A percentile compares a stretch with the other conserved stretches of the same genome.
These are phyloP conservation scores for Aspergillus clavatus DNA, from an alignment of 2,329 filamentous ascomycete species.

Conservation along the genomic window DNA sequence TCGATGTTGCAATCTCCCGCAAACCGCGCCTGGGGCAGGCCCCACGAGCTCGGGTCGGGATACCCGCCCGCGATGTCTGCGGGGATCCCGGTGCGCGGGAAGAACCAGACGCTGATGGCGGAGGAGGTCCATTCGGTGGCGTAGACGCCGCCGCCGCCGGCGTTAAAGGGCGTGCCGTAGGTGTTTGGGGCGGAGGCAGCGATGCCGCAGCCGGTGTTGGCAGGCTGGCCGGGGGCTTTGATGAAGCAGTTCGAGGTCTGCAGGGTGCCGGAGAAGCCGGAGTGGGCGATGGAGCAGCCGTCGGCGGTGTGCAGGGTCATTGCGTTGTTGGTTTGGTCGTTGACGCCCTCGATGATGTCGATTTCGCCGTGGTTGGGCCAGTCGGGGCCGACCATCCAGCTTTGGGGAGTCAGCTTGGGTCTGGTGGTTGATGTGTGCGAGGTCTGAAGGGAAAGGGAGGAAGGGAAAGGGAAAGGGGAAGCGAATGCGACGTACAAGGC, in stretches of 20 bases:
- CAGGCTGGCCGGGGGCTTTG: constrained; percentile 38
- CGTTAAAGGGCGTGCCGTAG: constrained; percentile 69
- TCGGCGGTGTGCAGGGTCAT: constrained; percentile 64
- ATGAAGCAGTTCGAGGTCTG: constrained; percentile 57
- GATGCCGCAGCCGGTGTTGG: constrained; percentile 58
- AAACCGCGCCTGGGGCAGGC: constrained; percentile 64
- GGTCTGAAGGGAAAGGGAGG: background rate
- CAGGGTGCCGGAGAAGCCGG: constrained; percentile 44
- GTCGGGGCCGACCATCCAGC: constrained; percentile 57
- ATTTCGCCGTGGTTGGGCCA: constrained; percentile 72
- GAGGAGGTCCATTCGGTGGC: constrained; percentile 70
- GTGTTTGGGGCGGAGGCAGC: constrained; percentile 45
- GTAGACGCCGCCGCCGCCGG: constrained; percentile 63
- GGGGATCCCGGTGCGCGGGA: constrained; percentile 64
- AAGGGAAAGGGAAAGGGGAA: too few species aligned
- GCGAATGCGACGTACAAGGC: too few species aligned
- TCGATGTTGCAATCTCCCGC: constrained; percentile 66
- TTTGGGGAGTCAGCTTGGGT: constrained; percentile 10
- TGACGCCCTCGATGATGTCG: constrained; percentile 76
- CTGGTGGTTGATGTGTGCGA: background rate
- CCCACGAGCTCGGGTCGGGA: constrained; percentile 67
- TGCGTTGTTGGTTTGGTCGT: constrained; percentile 54
- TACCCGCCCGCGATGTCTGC: constrained; percentile 54
- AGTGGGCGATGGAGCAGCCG: constrained; percentile 55
- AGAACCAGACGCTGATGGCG: constrained; percentile 77